A percentile compares a stretch with the other conserved stretches of the same genome.
Evolutionary conservation across 2,329 filamentous ascomycete genomes (phyloP).

Genomic region (Ophiostoma piceae): DNA sequence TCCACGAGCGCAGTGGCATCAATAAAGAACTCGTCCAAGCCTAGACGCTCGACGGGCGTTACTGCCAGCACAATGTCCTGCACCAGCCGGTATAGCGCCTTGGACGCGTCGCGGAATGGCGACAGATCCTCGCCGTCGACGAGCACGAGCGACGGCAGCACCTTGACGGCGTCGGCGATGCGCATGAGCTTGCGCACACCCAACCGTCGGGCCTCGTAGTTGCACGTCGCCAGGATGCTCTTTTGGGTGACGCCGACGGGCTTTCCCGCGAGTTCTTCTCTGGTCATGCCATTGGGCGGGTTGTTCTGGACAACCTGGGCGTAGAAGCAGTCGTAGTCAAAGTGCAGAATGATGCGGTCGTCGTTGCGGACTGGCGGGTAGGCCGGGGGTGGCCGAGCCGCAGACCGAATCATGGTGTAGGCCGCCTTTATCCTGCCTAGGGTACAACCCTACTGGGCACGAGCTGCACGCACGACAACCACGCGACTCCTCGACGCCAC

Average conservation of each 20-base stretch:
- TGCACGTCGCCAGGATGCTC: conserved; percentile 87
- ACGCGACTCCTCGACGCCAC: neutral
- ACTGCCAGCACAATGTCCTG: conserved; percentile 34
- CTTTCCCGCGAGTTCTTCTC: conserved; percentile 52
- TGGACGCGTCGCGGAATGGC: conserved; percentile 80
- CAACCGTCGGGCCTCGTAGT: conserved; percentile 78
- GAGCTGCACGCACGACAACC: neutral
- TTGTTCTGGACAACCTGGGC: conserved; percentile 83
- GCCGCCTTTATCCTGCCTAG: neutral
- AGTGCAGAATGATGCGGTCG: conserved; percentile 70
- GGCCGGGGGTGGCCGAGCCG: neutral
- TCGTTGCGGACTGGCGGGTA: conserved; percentile 43
- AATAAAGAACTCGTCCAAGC: conserved; percentile 84
- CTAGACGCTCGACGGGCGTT: conserved; percentile 68
- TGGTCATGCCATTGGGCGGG: conserved; percentile 37
- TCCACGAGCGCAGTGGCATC: conserved; percentile 83
- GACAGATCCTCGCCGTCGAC: conserved; percentile 82
- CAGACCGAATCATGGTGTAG: neutral
- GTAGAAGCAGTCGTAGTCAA: conserved; percentile 92
- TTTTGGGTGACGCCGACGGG: conserved; percentile 88
- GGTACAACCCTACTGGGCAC: neutral
- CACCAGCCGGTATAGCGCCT: conserved; percentile 69
- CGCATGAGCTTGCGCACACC: conserved; percentile 78
- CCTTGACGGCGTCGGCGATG: conserved; percentile 70
- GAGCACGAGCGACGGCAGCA: conserved; percentile 79